Evolutionary conservation across 257 asterid genomes (phyloP), one percentile per base, ranked within the genome.

Genomic region (Scutellaria galericulata): DNA sequence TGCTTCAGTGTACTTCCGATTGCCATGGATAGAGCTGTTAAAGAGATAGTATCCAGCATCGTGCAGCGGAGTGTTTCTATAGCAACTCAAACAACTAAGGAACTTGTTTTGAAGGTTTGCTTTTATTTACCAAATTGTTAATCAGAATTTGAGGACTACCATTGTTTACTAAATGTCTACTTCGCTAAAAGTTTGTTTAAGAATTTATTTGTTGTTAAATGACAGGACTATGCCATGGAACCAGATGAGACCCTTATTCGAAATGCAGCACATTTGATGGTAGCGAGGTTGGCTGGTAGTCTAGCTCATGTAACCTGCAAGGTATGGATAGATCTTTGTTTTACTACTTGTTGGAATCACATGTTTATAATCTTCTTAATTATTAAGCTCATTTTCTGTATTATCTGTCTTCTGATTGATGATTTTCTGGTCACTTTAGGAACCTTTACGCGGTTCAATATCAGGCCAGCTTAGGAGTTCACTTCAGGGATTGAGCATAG

Each of bases 271-370:
- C 97, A 90, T 78, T 80, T 95, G 86, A 95, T 95, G 99, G 99
- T 92, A 18, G 98, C 99, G n/a, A 86, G 96, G 81, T 75, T 95
- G 84, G 96, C 99, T 0, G 99, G 99, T 78, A 90, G 99, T 83
- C 86, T 95, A 71, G 99, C 98, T 70, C 99, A 95, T 79, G 99
- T 92, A 54, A 95, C 98, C 44, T 95, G 98, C 97, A 95, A 95
- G 99, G 99, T 95, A 81, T 64, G 45, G 50, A 55, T 58, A 5
- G 71, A 20, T 64, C 44, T 70, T 67, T 20, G 67, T 9, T 44
- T 18, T 56, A 37, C n/a, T 46, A 11, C 57, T 58, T 68, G 62
- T 45, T 59, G 44, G 53, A 42, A 64, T 75, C 13, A 31, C 47
- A 2, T 62, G 14, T 46, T 62, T n/a, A 8, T 56, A 11, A 46